Conservation (phyloP, 331 rosid genomes). For the Acacia pycnantha region DNA sequence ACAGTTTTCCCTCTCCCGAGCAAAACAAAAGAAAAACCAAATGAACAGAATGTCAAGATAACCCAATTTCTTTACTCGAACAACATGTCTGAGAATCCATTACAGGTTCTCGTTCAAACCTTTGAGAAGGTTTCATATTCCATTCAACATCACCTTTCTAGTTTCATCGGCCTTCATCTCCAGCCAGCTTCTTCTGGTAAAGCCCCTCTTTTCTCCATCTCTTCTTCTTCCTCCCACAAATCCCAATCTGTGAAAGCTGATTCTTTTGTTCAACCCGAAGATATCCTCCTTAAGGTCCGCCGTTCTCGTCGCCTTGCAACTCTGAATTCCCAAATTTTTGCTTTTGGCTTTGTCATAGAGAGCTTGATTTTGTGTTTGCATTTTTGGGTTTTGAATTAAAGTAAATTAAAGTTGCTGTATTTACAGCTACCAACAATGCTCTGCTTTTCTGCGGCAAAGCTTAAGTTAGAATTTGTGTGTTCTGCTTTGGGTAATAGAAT, state of each 20-base stretch:
- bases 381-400: not conserved
- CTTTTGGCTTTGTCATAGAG: not conserved
- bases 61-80: conserved; percentile 1
- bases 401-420: not conserved
- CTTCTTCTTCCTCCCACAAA: conserved; percentile 44
- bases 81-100: conserved; percentile 63
- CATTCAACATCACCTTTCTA: conserved; percentile 59
- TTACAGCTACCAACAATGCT: not conserved
- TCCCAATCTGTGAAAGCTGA: conserved; percentile 22
- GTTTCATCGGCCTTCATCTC: conserved; percentile 35
- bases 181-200: conserved; percentile 23
- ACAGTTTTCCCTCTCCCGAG: not conserved
- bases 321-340: not conserved
- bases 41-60: not conserved
- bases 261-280: conserved; percentile 31
- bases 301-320: not conserved
- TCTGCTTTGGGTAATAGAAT: not conserved
- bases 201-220: conserved; percentile 32
- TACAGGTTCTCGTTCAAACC: conserved; percentile 44
- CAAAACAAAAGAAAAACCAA: not conserved
- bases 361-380: not conserved
- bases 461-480: not conserved
- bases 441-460: not conserved
- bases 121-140: conserved; percentile 53
- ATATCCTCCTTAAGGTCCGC: conserved; percentile 50